These are phyloP conservation scores for Craspedostauros australis DNA, from an alignment of 108 stramenopile species.

Conservation along the genomic window DNA sequence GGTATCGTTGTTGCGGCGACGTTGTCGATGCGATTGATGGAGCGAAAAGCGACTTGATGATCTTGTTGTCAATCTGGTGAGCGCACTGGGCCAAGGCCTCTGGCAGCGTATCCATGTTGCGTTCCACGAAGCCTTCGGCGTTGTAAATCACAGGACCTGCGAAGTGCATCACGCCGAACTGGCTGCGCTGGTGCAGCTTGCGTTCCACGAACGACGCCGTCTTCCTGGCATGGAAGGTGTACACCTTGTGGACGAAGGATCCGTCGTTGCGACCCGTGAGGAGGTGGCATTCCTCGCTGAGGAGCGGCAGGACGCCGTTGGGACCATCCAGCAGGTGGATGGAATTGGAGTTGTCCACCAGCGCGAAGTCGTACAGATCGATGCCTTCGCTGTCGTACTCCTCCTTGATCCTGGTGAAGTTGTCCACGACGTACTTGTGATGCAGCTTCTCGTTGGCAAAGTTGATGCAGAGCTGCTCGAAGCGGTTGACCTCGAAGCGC, in stretches of 20 bases:
- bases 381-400: slow-evolving; percentile 90
- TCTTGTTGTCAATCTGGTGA: slow-evolving; percentile 34
- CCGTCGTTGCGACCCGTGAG: slow-evolving; percentile 81
- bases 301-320: slow-evolving; percentile 72
- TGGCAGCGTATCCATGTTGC: slow-evolving; percentile 73
- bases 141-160: slow-evolving; percentile 79
- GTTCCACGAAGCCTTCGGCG: slow-evolving; percentile 61
- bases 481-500: slow-evolving; percentile 85
- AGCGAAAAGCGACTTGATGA: slow-evolving; percentile 46
- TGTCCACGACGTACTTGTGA: slow-evolving; percentile 83
- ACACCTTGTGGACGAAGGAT: slow-evolving; percentile 69
- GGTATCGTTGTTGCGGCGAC: not conserved
- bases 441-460: slow-evolving; percentile 94
- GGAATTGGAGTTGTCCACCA: slow-evolving; percentile 85
- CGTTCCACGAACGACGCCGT: not conserved
- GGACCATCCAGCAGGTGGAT: slow-evolving; percentile 86
- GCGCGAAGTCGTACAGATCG: slow-evolving; percentile 70
- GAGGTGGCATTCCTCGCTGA: slow-evolving; percentile 93
- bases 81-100: slow-evolving; percentile 36
- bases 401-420: slow-evolving; percentile 49
- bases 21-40: too few species aligned
- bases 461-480: slow-evolving; percentile 96
- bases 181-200: slow-evolving; percentile 33
- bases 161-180: slow-evolving; percentile 77
- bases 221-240: slow-evolving; percentile 3